Percentiles rank a stretch among this genome's conserved stretches.
Conservation (phyloP, 2,329 filamentous ascomycete genomes). For the Aspergillus versicolor region DNA sequence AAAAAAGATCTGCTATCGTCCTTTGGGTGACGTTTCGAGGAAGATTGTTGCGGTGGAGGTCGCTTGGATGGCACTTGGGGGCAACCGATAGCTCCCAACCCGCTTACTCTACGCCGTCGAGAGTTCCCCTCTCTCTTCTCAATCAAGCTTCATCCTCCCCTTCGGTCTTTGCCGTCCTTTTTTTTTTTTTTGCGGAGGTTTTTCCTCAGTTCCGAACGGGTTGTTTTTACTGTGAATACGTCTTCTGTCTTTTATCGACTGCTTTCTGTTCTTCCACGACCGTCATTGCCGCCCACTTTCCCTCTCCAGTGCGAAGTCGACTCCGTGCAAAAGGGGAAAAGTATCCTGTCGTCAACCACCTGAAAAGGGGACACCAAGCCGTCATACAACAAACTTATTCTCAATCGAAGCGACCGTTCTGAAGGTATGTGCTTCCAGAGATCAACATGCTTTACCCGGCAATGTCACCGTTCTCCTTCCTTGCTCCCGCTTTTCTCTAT, state of each 20-base stretch:
- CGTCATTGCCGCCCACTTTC: constrained; percentile 14
- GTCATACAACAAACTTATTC: constrained; percentile 16
- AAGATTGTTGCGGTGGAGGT: constrained; percentile 13
- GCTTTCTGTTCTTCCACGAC: constrained; percentile 6
- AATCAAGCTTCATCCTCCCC: constrained; percentile 22
- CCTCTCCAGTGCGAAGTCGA: constrained; percentile 12
- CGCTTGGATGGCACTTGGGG: constrained; percentile 22
- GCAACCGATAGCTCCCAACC: constrained; percentile 23
- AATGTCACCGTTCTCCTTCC: neutral
- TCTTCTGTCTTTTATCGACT: constrained; percentile 11
- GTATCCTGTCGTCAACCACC: constrained; percentile 1
- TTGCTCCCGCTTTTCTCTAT: constrained; percentile 12
- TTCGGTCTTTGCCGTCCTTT: constrained; percentile 13
- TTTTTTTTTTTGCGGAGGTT: constrained; percentile 10
- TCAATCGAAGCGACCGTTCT: constrained; percentile 14
- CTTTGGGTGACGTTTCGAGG: constrained; percentile 12
- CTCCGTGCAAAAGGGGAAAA: constrained; percentile 18
- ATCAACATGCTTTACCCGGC: neutral
- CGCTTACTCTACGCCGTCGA: constrained; percentile 21
- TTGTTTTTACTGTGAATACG: constrained; percentile 15
- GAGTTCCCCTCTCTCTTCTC: constrained; percentile 19
- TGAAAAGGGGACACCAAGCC: constrained; percentile 8
- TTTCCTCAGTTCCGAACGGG: constrained; percentile 6
- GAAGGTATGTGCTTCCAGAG: constrained; percentile 10
- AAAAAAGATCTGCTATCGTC: neutral